Percentiles rank a stretch among this genome's conserved stretches.
phyloP scores from a whole-genome alignment of 768 basidiomycete genomes.

The Psilocybe azurescens region DNA sequence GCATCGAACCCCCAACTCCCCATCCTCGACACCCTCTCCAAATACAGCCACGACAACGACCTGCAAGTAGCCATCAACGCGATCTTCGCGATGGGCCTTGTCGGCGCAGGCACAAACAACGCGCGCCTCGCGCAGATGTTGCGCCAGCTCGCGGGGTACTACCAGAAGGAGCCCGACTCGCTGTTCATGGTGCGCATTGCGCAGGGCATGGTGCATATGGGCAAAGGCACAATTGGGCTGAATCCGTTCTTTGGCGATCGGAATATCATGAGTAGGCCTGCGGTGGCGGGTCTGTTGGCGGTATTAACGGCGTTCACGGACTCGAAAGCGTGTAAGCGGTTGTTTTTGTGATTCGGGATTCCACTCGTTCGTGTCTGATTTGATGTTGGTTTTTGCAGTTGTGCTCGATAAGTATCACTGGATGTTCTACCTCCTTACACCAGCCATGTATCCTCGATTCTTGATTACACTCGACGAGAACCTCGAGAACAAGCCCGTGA shows the following conservation, averaged over 20 bases:
- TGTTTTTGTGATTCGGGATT: no score
- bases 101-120: constrained; percentile 99
- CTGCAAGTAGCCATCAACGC: constrained; percentile 96
- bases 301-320: constrained; percentile 93
- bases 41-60: constrained; percentile 99
- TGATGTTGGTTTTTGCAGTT: constrained; percentile 52
- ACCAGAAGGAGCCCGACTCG: constrained; percentile 96
- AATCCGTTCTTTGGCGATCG: constrained; percentile 98
- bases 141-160: constrained; percentile 95
- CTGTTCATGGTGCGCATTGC: constrained; percentile 96
- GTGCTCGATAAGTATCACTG: constrained; percentile 95
- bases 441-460: constrained; percentile 99
- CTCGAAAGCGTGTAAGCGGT: constrained; percentile 84
- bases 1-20: constrained; percentile 95
- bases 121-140: constrained; percentile 98
- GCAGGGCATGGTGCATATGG: constrained; percentile 98
- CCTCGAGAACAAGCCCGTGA: constrained; percentile 83
- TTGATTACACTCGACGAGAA: constrained; percentile 96
- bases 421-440: constrained; percentile 97
- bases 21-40: constrained; percentile 95
- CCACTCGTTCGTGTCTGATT: background rate
- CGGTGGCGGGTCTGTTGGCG: constrained; percentile 88
- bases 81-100: constrained; percentile 98
- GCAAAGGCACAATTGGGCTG: constrained; percentile 96
- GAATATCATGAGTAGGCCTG: constrained; percentile 85